Evolutionary conservation across 1,284 basidiomycete species (phyloP), one percentile per base, ranked within the genome.

Genomic region (Cryptococcus jaspeensis): DNA sequence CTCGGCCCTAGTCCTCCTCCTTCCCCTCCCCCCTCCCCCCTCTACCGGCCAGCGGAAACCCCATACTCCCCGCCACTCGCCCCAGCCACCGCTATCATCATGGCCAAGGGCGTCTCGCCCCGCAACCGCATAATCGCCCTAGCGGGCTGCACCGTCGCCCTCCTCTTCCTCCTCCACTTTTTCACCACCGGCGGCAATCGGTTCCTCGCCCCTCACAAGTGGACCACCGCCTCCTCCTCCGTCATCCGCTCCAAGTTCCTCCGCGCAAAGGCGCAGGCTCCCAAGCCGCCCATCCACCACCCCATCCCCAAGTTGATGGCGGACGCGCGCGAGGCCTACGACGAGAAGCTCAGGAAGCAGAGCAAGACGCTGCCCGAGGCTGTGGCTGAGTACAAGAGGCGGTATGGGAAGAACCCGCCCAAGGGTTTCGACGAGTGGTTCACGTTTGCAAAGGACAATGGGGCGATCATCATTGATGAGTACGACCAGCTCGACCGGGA

Each of bases 381-480:
- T 0, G 87, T 90, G 1, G 77, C 77, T 5, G 90, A 92, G 74
- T 97, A 97, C 78, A 82, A 81, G 65, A 77, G 81, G 45, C 81
- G 93, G 49, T 94, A 95, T 73, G 79, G 80, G 2, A 84, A 86
- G 42, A 77, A 84, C n/a, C 92, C 93, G 3, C 93, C 93, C 0
- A 84, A 83, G 53, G 92, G 92, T 0, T 96, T 96, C 66, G 90
- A 93, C 68, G 79, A 84, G 41, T 97, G 93, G 93, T 96, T 85
- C 82, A 75, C 80, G 53, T 96, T 94, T 76, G 89, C 88, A 20
- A 79, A 83, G 72, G 80, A 85, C 50, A 83, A 89, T 70, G 80
- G 84, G 20, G 87, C 90, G 53, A 84, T 86, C 68, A 85, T 97
- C 79, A 82, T 92, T 20, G 93, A 97, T 77, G 93, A 96, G 72